Percentiles rank a stretch among this genome's conserved stretches.
phyloP scores from a whole-genome alignment of 495 filamentous ascomycete species.

The Neurospora sp. region DNA sequence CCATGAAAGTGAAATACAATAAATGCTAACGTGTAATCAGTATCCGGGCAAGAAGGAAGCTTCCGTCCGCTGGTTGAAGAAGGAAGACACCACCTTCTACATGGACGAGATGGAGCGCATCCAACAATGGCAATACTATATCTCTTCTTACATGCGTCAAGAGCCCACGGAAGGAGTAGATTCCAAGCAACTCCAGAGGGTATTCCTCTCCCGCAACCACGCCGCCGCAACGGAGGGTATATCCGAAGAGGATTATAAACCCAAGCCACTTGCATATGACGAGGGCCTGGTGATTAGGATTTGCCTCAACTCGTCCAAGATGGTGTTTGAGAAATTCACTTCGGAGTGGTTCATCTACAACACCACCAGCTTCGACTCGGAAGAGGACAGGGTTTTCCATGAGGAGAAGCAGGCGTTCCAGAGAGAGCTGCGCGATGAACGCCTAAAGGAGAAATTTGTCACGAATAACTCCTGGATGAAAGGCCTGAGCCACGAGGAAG shows the following conservation, averaged over 20 bases:
- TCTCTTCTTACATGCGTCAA: conserved; percentile 76
- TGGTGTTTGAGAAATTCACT: conserved; percentile 64
- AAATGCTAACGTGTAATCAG: conserved; percentile 23
- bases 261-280: conserved; percentile 49
- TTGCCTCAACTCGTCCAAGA: conserved; percentile 71
- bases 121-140: conserved; percentile 81
- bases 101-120: conserved; percentile 48
- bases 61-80: conserved; percentile 60
- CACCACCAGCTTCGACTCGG: conserved; percentile 16
- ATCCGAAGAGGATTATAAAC: conserved; percentile 34
- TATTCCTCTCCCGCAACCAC: conserved; percentile 67
- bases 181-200: conserved; percentile 50
- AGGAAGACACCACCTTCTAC: conserved; percentile 73
- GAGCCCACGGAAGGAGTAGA: conserved; percentile 82
- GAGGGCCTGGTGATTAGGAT: conserved; percentile 74
- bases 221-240: conserved; percentile 41
- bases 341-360: conserved; percentile 42
- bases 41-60: conserved; percentile 49
- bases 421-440: conserved; percentile 47
- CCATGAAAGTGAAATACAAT: conserved; percentile 2
- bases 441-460: conserved; percentile 61
- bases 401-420: conserved; percentile 40
- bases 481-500: conserved; percentile 56
- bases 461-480: conserved; percentile 71
- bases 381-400: conserved; percentile 23